Evolutionary conservation across 2,329 filamentous ascomycete species (phyloP).

Genomic region (Sclerotinia minor): DNA sequence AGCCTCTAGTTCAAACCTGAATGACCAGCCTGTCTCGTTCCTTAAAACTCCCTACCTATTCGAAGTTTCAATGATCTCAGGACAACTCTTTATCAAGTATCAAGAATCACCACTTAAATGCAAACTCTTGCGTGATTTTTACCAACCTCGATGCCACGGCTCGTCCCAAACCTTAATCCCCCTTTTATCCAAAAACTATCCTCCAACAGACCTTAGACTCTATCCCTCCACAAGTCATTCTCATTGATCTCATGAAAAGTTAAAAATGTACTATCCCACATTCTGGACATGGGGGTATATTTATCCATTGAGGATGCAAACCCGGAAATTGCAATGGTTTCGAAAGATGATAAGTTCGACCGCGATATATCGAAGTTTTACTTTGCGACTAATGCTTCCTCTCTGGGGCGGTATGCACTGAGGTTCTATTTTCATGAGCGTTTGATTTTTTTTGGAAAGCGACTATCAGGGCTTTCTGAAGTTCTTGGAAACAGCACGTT

Average conservation of each 20-base stretch:
- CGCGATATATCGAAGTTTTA: too few species aligned
- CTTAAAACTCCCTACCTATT: conserved; percentile 44
- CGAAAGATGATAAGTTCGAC: too few species aligned
- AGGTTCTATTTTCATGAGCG: too few species aligned
- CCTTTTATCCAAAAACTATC: conserved; percentile 44
- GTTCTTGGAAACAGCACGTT: too few species aligned
- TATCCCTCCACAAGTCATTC: conserved; percentile 46
- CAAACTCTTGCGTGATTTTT: conserved; percentile 47
- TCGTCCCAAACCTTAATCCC: conserved; percentile 48
- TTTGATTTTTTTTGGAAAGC: too few species aligned
- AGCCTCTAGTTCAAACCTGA: neutral
- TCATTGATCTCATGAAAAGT: conserved; percentile 45
- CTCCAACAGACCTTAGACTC: conserved; percentile 47
- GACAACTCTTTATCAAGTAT: conserved; percentile 39
- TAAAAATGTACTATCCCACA: conserved; percentile 46
- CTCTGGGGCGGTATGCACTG: too few species aligned
- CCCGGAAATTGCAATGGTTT: conserved; percentile 42
- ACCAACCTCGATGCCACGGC: conserved; percentile 42
- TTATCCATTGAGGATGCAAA: conserved; percentile 47
- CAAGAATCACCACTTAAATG: conserved; percentile 44
- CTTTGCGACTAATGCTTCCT: too few species aligned
- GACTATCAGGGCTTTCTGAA: too few species aligned
- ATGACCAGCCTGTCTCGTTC: conserved; percentile 34
- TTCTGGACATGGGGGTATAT: conserved; percentile 45
- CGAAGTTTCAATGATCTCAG: conserved; percentile 40